Base-by-base conservation (phyloP, 1,284 basidiomycete genomes). In the Leccinum cinnamomeum region DNA sequence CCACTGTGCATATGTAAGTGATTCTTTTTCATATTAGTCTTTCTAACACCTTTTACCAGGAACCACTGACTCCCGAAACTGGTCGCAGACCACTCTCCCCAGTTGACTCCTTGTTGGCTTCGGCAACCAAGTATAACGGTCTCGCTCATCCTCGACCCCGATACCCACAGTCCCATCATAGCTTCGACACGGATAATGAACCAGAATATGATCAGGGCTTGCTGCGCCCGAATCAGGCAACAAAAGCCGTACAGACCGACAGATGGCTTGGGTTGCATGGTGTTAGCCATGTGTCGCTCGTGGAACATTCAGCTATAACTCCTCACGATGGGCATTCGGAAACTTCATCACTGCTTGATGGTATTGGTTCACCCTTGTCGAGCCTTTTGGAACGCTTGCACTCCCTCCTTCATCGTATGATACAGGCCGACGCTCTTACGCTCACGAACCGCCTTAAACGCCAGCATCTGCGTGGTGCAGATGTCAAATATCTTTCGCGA, bases 391-490 rank as follows among this genome's bases (percentile, higher is more conserved):
- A 96, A 46, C 89, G 90, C 66, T 79, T 91, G 58, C 76, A 81
- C 30, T 79, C 84, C 28, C 78, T 97, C 11, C 80, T 93, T 57
- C 83, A 81, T 59, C 86, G 90, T 18, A 82, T 98, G 65, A 79
- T 84, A 16, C 87, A 91, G 66, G 90, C 95, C 1, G 96, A 99
- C 68, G 89, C 96, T 1, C 82, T 91, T 30, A 95, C 94, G 0
- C 81, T 99, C 46, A 92, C 92, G 51, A 91, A 91, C 62, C 88
- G 97, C 14, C 81, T 99, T 51, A 97, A 95, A 76, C 89, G 95
- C 54, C 97, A 98, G 68, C 87, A 96, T 70, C 82, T 98, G 2
- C 90, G 86, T 61, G 89, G 92, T 3, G 87, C 89, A 50, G 96
- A 98, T 69, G 85, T 98, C 18, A 86, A 88, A 14, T 93, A 98